phyloP scores from a whole-genome alignment of 208 protist genomes.

The Crithidia mellificae region DNA sequence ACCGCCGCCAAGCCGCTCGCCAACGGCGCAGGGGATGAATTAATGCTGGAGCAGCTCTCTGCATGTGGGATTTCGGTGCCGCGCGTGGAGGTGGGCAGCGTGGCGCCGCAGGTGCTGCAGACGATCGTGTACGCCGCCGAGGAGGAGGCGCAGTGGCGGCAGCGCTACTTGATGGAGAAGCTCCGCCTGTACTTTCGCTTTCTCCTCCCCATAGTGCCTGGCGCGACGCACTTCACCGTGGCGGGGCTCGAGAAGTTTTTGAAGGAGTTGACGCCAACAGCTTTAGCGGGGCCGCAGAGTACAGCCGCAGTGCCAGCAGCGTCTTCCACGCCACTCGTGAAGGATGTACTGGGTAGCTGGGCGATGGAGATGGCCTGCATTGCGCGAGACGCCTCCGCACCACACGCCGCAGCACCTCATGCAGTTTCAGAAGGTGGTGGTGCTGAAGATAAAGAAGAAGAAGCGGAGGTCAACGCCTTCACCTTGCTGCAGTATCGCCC shows the following conservation, averaged over 20 bases:
- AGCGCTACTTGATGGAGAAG: slow-evolving; percentile 44
- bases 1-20: slow-evolving; percentile 14
- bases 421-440: background rate
- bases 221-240: slow-evolving; percentile 39
- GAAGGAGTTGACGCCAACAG: background rate
- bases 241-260: slow-evolving; percentile 49
- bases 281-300: too few species aligned
- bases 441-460: background rate
- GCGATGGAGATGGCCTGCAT: slow-evolving; percentile 49
- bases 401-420: background rate
- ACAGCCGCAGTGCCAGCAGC: background rate
- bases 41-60: slow-evolving; percentile 41
- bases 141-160: slow-evolving; percentile 20
- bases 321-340: background rate
- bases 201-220: slow-evolving; percentile 68
- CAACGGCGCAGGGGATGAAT: slow-evolving; percentile 56
- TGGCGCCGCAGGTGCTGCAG: slow-evolving; percentile 28
- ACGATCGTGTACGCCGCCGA: slow-evolving; percentile 25
- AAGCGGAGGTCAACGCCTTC: slow-evolving; percentile 2
- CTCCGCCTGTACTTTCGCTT: slow-evolving; percentile 57
- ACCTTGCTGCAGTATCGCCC: background rate
- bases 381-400: slow-evolving; percentile 32
- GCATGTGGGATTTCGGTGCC: slow-evolving; percentile 33
- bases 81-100: slow-evolving; percentile 32
- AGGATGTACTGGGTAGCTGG: slow-evolving; percentile 23